Evolutionary conservation across 257 asterid genomes (phyloP).

Genomic region (Voacanga thouarsii): DNA sequence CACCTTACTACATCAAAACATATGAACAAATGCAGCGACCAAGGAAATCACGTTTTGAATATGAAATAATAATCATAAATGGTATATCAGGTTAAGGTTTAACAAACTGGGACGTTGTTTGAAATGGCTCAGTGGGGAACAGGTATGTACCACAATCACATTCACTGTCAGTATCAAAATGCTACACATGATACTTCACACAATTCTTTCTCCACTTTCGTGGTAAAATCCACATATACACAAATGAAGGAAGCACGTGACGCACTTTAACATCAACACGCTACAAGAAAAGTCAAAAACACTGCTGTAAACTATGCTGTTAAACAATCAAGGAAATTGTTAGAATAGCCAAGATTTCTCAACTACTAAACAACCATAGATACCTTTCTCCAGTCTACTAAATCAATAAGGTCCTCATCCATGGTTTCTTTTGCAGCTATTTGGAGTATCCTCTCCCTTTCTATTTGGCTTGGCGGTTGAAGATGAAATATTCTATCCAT

Average conservation of each 20-base stretch:
- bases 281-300: background rate
- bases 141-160: background rate
- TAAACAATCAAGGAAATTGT: background rate
- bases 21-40: background rate
- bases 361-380: slow-evolving; percentile 13
- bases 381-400: slow-evolving; percentile 94
- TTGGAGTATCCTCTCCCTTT: slow-evolving; percentile 76
- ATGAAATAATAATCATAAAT: background rate
- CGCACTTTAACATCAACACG: background rate
- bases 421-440: slow-evolving; percentile 81
- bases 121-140: background rate
- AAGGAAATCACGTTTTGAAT: background rate
- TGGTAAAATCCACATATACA: background rate
- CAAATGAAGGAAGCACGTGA: background rate
- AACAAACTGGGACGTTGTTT: background rate
- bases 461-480: slow-evolving; percentile 81
- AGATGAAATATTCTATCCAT: slow-evolving; percentile 98
- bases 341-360: slow-evolving; percentile 1
- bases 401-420: slow-evolving; percentile 82
- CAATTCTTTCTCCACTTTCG: background rate
- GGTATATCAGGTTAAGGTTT: background rate
- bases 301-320: background rate
- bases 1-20: background rate
- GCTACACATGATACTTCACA: background rate
- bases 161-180: background rate